Evolutionary conservation across 306 rosid species (phyloP).

Genomic region (Canavalia ensiformis): DNA sequence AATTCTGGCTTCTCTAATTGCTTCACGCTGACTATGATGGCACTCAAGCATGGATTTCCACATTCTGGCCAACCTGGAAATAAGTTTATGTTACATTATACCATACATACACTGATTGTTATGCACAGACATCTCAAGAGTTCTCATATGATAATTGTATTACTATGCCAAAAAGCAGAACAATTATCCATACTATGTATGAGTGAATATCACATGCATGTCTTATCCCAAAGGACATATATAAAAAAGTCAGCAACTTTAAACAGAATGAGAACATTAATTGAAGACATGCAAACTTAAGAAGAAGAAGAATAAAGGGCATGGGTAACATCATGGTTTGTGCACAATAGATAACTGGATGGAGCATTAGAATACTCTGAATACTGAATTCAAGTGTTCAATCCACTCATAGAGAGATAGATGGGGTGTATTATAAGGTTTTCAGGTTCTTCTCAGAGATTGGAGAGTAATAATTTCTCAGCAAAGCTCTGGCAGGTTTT

Average conservation of each 20-base stretch:
- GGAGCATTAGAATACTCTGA: conserved; percentile 20
- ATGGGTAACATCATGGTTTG: conserved; percentile 1
- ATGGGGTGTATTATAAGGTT: conserved; percentile 3
- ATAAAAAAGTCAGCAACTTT: conserved; percentile 29
- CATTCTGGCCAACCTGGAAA: conserved; percentile 83
- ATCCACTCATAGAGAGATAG: neutral
- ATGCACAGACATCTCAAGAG: conserved; percentile 23
- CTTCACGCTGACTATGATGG: conserved; percentile 82
- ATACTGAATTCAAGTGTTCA: conserved; percentile 29
- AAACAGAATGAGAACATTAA: conserved; percentile 11
- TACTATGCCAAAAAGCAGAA: conserved; percentile 30
- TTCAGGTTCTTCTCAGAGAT: conserved; percentile 27
- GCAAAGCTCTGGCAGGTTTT: conserved; percentile 2
- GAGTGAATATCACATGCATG: conserved; percentile 13
- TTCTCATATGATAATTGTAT: neutral
- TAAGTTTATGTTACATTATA: conserved; percentile 26
- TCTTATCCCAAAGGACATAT: neutral
- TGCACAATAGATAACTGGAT: conserved; percentile 10
- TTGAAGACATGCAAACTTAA: conserved; percentile 8
- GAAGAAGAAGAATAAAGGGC: conserved; percentile 32
- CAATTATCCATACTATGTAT: conserved; percentile 7
- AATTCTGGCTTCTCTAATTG: conserved; percentile 88
- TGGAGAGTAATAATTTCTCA: conserved; percentile 17
- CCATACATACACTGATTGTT: neutral
- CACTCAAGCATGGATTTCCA: conserved; percentile 98